Evolutionary conservation across 306 rosid genomes (phyloP), one percentile per base, ranked within the genome.

Genomic region (Quercus aquifolioides): DNA sequence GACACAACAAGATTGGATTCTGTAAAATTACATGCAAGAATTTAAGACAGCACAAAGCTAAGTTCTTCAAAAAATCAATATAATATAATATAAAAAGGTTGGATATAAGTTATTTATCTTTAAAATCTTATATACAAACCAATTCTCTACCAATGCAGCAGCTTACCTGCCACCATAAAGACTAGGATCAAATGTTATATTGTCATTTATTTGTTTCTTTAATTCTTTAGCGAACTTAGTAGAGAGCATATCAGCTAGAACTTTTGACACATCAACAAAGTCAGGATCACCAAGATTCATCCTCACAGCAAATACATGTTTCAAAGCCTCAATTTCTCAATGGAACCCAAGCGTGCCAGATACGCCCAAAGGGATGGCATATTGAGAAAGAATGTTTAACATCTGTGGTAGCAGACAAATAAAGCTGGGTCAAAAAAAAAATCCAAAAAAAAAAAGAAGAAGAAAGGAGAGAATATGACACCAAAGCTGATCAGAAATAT

Each of bases 251-350:
- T 94, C 91, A 49, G 91, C 85, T 43, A 90, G 81, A 85, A 90
- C 90, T 28, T 38, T 25, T 1, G 97, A 80, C 73, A 87, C 68
- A 73, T 94, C 85, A 30, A 86, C 88, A 75, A 90, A 94, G 78
- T 89, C 90, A 14, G 97, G 99, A 76, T 94, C 97, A 1, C 97
- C 99, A 5, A 94, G 95, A 81, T 87, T 92, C 92, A 91, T 94
- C 85, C 91, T 90, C 81, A 87, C 86, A 0, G 94, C 90, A 55
- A 89, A 87, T 11, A 87, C 88, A 83, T 92, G 92, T 80, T 94
- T 94, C 88, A 94, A 60, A 18, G 97, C 92, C 79, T 94, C 97
- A 26, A 92, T 87, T 87, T 84, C 83, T 67, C 97, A 78, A 79
- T 94, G 99, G 68, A 81, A 2, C 18, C 94, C 94, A 12, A 92